Evolutionary conservation across 306 rosid genomes (phyloP), one percentile per base, ranked within the genome.

Genomic region (barrel medic (Medicago truncatula)): DNA sequence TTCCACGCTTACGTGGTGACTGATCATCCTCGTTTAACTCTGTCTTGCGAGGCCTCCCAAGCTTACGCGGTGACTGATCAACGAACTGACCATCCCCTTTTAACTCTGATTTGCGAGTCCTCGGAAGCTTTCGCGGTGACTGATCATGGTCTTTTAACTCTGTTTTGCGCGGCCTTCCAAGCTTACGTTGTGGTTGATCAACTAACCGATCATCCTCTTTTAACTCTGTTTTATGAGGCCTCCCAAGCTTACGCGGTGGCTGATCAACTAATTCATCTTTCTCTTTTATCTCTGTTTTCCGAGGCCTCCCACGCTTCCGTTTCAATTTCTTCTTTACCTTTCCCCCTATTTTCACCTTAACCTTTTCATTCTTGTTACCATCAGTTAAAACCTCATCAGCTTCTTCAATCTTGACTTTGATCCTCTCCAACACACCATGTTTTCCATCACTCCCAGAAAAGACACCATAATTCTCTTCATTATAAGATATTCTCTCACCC

Each of bases 241-340:
- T 68, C 44, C 91, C 88, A 4, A 70, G 84, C 86, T 77, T 91
- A 31, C 83, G 77, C 40, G 10, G 76, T 46, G 9, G 65, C 77
- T 21, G 73, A 46, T 40, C 63, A 81, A 15, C 71, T 50, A 70
- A 70, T 9, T 44, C 59, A 6, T 28, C 83, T 73, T 61, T 18
- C 52, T 63, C 78, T 20, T 64, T 49, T 50, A 38, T 6, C 43
- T 52, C 43, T 5, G 50, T 20, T 53, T 82, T 77, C 34, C 73
- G 83, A 40, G 85, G 87, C 85, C 85, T 70, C 41, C 91, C 89
- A 4, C 78, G 86, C 88, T 75, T 84, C 14, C 68, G 47, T 81
- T 86, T 88, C 78, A 79, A 61, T 12, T 78, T 59, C 67, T 36
- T 39, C 65, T 39, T 70, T 65, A 8, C 67, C 66, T 21, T 77